These are phyloP conservation scores for Gomphus sp. DNA, from an alignment of 1,284 basidiomycete species.

Conservation along the genomic window DNA sequence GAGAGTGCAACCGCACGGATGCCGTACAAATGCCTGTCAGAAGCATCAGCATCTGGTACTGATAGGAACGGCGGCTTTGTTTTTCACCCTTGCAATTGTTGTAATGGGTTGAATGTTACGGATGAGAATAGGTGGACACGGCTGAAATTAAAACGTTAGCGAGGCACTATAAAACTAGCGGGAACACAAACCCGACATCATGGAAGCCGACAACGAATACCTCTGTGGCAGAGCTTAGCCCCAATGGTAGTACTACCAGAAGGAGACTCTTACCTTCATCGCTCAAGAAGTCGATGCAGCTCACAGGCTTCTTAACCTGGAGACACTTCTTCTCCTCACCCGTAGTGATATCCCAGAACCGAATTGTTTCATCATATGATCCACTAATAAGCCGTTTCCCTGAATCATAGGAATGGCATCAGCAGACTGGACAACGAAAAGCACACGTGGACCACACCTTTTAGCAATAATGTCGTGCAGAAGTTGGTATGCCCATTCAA, in stretches of 20 bases:
- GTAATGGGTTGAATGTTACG: conserved; percentile 68
- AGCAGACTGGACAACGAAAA: background rate
- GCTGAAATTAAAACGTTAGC: conserved; percentile 24
- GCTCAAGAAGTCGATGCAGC: conserved; percentile 80
- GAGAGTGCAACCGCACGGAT: conserved; percentile 84
- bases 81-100: conserved; percentile 66
- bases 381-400: conserved; percentile 78
- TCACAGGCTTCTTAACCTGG: conserved; percentile 78
- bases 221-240: conserved; percentile 31
- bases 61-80: conserved; percentile 14
- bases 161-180: background rate
- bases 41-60: conserved; percentile 16
- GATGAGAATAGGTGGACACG: conserved; percentile 78
- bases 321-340: conserved; percentile 76
- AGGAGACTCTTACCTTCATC: conserved; percentile 50
- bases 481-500: conserved; percentile 82
- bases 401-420: conserved; percentile 12
- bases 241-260: background rate
- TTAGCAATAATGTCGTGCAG: conserved; percentile 74
- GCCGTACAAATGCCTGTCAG: conserved; percentile 51
- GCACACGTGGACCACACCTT: conserved; percentile 31
- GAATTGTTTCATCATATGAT: conserved; percentile 84
- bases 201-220: conserved; percentile 90
- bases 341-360: conserved; percentile 80
- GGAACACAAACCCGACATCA: conserved; percentile 65